Evolutionary conservation across 306 rosid genomes (phyloP).

Genomic region (Quillaja saponaria): DNA sequence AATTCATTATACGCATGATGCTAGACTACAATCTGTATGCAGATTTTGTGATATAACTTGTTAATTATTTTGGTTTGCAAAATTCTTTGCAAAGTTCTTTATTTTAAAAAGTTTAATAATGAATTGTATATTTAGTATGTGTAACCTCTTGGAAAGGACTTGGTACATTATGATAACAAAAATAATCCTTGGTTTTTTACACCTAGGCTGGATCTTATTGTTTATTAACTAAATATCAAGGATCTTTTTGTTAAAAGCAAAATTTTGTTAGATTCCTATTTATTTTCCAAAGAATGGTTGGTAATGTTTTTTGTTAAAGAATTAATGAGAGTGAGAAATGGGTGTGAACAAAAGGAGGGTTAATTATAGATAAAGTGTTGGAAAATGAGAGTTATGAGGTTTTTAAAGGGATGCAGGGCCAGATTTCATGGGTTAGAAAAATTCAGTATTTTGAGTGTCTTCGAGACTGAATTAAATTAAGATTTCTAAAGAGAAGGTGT

Average conservation of each 20-base stretch:
- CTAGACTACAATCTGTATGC: conserved; percentile 29
- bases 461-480: too few species aligned
- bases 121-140: conserved; percentile 30
- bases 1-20: conserved; percentile 20
- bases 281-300: too few species aligned
- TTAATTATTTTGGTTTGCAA: conserved; percentile 32
- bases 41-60: conserved; percentile 29
- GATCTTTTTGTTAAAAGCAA: conserved; percentile 19
- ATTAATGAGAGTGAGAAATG: too few species aligned
- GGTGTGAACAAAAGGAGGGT: too few species aligned
- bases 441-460: too few species aligned
- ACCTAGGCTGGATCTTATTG: conserved; percentile 6
- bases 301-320: too few species aligned
- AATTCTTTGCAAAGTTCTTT: conserved; percentile 21
- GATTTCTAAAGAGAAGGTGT: too few species aligned
- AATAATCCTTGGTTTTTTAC: conserved; percentile 1
- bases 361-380: too few species aligned
- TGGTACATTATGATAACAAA: conserved; percentile 24
- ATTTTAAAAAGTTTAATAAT: conserved; percentile 29
- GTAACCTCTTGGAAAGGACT: conserved; percentile 29
- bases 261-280: not conserved
- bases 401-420: too few species aligned
- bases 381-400: too few species aligned
- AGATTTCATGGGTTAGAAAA: too few species aligned
- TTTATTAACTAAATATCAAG: conserved; percentile 4